Conservation (phyloP, 1,284 basidiomycete genomes). For the Anthracocystis walkeri region DNA sequence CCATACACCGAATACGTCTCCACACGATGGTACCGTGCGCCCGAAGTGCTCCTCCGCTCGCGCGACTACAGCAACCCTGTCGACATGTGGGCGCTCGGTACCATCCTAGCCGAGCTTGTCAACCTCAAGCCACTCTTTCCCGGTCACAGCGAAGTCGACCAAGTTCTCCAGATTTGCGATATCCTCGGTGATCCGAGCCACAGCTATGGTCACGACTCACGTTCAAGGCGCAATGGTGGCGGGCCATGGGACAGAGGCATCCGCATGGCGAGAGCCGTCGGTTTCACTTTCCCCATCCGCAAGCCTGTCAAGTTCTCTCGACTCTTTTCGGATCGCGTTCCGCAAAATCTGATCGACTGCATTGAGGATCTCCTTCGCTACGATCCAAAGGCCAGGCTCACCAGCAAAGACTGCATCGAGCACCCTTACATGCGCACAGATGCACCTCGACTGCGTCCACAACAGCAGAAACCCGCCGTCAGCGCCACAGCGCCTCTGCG, state of each 20-base stretch:
- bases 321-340: conserved; percentile 83
- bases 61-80: conserved; percentile 94
- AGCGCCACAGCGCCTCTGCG: conserved; percentile 47
- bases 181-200: conserved; percentile 90
- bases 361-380: conserved; percentile 92
- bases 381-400: conserved; percentile 86
- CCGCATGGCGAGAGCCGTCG: conserved; percentile 84
- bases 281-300: conserved; percentile 89
- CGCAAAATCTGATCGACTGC: conserved; percentile 86
- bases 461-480: conserved; percentile 44
- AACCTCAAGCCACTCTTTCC: conserved; percentile 96
- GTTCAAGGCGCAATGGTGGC: conserved; percentile 81
- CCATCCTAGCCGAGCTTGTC: conserved; percentile 95
- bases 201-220: conserved; percentile 82
- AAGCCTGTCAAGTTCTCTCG: conserved; percentile 80
- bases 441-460: conserved; percentile 71
- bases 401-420: conserved; percentile 84
- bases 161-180: conserved; percentile 88
- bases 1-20: conserved; percentile 99
- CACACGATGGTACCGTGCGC: conserved; percentile 98
- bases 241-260: conserved; percentile 88
- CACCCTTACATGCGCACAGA: conserved; percentile 85
- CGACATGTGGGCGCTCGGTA: conserved; percentile 99
- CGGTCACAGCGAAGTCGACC: conserved; percentile 94
- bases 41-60: conserved; percentile 92